Base-by-base conservation (phyloP, 1,284 basidiomycete genomes). In the Cryptococcus neoformans region DNA sequence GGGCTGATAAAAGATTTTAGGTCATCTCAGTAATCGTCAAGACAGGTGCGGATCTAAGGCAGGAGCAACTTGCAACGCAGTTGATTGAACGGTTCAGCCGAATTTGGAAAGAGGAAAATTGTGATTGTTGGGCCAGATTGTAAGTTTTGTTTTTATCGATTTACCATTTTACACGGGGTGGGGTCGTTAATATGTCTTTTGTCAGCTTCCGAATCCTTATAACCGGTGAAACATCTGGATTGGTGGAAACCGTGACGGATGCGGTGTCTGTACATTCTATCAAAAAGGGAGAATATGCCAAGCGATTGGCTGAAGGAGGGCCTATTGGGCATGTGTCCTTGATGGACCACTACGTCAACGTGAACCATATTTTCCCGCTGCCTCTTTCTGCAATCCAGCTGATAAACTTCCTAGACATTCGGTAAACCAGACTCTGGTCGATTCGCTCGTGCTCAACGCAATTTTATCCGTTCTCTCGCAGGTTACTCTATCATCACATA, bases 241-340 rank as follows among this genome's bases (percentile, higher is more conserved):
- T 99, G 53, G 91, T 95, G 6, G 92, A 95, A 78, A 95, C 92
- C 0, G 93, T 95, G 61, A 95, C 91, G 6, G 96, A 99, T 68
- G 90, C 95, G 1, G 91, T 99, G 2, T 97, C 93, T 11, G 92
- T 99, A 66, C 96, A 99, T 75, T 98, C 95, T 8, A 96, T 99
- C 77, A 99, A 99, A 82, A 99, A 99, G 79, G 89, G 92, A 3
- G 93, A 97, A 70, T 99, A 99, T 76, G 91, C 92, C 2, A 83
- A 91, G 57, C 83, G 92, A 58, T 79, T 95, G 16, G 85, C 90
- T 1, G 84, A 85, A 63, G 90, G 90, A 35, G 83, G 84, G 12
- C 62, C 72, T 52, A 79, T 95, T 34, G 89, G 88, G 36, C 86
- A 92, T 73, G 91, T 95, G 54, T 89, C 89, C 1, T 75, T 97